Base-by-base conservation (phyloP, 2,329 filamentous ascomycete genomes). In the Nakataea oryzae region DNA sequence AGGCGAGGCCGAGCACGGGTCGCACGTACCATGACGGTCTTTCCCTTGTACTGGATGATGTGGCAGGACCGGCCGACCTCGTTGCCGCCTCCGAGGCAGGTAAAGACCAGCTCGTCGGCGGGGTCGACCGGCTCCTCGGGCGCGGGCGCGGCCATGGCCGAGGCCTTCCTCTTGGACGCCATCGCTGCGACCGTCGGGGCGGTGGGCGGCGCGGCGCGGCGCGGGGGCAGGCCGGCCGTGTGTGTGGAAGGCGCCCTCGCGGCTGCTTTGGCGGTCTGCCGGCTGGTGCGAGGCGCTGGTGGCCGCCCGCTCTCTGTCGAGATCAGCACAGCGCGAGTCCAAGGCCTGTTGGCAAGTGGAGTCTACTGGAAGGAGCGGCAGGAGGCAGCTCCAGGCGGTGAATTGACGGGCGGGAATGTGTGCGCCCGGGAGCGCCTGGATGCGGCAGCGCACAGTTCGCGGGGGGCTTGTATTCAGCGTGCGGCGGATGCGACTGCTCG, bases 31-130 rank as follows among this genome's bases (percentile, higher is more conserved):
- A 99, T 99, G 68, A 99, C 91, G 7, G 93, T 97, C 76, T 99
- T 99, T 65, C 95, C 95, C 77, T 97, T 99, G 83, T 99, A 99
- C 72, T 97, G 92, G 64, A 99, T 87, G 69, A 99, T 96, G 73
- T 99, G 95, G 75, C 95, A 97, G 67, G 95, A 97, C 67, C 95
- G 84, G 61, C 95, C 95, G 65, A 99, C 95, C 76, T 99, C 95
- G 74, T 97, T 97, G 68, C 95, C 95, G 65, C 95, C 95, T 65
- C 95, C 95, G 50, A 99, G 79, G 70, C 91, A 96, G 62, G 96
- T 83, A 71, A 99, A 99, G 78, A 92, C 90, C 63, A 99, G 84
- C 79, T 97, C 92, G 72, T 99, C 95, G 1, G 92, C 86, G 5
- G 95, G 92, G 70, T 97, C 93, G 63, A 96, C 88, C 1, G 92